Conservation (phyloP, 495 filamentous ascomycete genomes). For the Aspergillus heteromorphus region DNA sequence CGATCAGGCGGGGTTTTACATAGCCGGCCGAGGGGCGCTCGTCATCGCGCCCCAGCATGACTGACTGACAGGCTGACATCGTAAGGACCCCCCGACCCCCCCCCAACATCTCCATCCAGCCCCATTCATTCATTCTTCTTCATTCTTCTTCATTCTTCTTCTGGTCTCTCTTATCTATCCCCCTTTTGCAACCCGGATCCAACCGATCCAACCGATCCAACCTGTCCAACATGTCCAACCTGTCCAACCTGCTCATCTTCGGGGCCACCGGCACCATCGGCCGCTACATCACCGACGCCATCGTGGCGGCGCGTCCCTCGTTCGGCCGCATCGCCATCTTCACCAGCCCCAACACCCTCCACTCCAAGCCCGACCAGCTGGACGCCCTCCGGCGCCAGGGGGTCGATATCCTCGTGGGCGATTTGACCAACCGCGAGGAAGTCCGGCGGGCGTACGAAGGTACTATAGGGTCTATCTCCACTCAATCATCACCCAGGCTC, state of each 20-base stretch:
- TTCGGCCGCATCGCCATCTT: slow-evolving; percentile 57
- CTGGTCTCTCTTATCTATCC: no score
- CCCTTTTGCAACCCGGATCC: no score
- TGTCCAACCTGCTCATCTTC: slow-evolving; percentile 56
- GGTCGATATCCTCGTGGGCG: slow-evolving; percentile 55
- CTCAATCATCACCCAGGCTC: not conserved
- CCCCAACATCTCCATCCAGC: no score
- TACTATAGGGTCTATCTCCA: no score
- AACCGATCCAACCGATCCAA: no score
- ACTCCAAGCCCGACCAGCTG: slow-evolving; percentile 30
- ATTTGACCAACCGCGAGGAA: slow-evolving; percentile 48
- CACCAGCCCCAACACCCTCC: slow-evolving; percentile 51
- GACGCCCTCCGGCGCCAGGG: slow-evolving; percentile 42
- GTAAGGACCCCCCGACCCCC: no score
- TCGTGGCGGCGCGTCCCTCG: slow-evolving; percentile 48
- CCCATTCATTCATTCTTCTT: no score
- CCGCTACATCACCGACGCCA: slow-evolving; percentile 53
- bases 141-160: no score
- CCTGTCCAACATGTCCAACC: not conserved
- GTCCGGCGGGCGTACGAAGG: slow-evolving; percentile 50
- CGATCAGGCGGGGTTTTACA: no score
- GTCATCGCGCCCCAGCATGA: no score
- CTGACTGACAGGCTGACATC: no score
- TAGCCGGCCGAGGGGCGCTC: no score
- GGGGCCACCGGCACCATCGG: slow-evolving; percentile 68